Evolutionary conservation across 2,329 filamentous ascomycete genomes (phyloP), one percentile per base, ranked within the genome.

Genomic region (Daldinia eschscholtzii): DNA sequence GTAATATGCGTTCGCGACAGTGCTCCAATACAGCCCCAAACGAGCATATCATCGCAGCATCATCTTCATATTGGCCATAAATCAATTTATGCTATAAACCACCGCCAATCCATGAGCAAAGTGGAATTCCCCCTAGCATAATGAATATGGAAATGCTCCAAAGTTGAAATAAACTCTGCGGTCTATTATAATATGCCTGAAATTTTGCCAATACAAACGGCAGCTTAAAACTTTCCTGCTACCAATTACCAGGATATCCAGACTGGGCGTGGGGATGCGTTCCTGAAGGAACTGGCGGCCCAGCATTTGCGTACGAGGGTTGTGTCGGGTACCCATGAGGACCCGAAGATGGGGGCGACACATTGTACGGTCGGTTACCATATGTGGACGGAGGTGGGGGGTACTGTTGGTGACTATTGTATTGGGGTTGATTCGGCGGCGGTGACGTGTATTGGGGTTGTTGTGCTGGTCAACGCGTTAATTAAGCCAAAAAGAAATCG

Each of bases 201-300:
- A 65, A 63, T 12, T 30, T 64, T 48, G 52, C 52, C 62, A 61
- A 64, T 59, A 18, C 20, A 30, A 37, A 61, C 42, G 23, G 37
- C n/a, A 33, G 12, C 33, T 56, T 26, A 20, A 13, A 57, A 23
- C 56, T 58, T 15, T 35, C 56, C 39, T 57, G 6, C 39, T 76
- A 79, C 75, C 78, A 79, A 60, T 74, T 75, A 13, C 75, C 74
- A 9, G 77, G 77, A 61, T 81, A 81, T 33, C 76, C 78, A 33
- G 74, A 75, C 41, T 77, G 75, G 3, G 66, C 72, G 46, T 78
- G 76, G 35, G 76, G 72, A 57, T 77, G 73, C 12, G 71, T 72
- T 18, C 72, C 75, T 15, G 70, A 57, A 56, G 74, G 74, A 41
- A 74, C 65, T 15, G 77, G 70, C 23, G 75, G 70, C 5, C 71